phyloP scores from a whole-genome alignment of 371 early-diverging fungal genomes.

The Rhizopus sp. region DNA sequence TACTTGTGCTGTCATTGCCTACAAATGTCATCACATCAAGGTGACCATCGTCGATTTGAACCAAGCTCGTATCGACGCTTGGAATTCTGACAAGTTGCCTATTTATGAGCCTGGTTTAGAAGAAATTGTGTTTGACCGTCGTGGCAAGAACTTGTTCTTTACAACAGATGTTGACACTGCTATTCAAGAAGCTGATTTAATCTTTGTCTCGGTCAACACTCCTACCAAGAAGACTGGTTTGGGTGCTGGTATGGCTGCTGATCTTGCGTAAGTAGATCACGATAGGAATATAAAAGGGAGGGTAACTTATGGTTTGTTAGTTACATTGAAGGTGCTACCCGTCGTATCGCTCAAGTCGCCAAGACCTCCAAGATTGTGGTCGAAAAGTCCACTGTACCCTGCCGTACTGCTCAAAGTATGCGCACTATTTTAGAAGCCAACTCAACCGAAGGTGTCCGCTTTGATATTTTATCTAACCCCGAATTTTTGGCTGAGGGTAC shows the following conservation, averaged over 20 bases:
- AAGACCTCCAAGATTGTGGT: constrained; percentile 88
- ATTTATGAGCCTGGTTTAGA: constrained; percentile 94
- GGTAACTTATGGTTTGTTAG: constrained; percentile 29
- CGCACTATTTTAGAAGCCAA: constrained; percentile 87
- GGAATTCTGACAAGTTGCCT: constrained; percentile 88
- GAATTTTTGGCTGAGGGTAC: constrained; percentile 97
- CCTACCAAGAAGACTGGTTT: constrained; percentile 82
- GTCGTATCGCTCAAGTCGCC: constrained; percentile 87
- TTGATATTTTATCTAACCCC: constrained; percentile 94
- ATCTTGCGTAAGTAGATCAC: constrained; percentile 69
- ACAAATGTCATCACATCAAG: constrained; percentile 83
- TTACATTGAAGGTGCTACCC: constrained; percentile 85
- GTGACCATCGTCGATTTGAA: constrained; percentile 74
- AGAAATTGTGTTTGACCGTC: constrained; percentile 73
- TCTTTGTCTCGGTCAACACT: constrained; percentile 93
- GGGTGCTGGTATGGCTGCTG: constrained; percentile 86
- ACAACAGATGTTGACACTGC: constrained; percentile 75
- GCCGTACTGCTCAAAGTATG: constrained; percentile 91
- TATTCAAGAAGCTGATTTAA: constrained; percentile 82
- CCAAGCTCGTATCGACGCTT: constrained; percentile 51
- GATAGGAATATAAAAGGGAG: neutral
- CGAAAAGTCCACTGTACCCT: constrained; percentile 96
- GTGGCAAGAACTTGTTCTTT: constrained; percentile 88
- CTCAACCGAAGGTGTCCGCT: constrained; percentile 69
- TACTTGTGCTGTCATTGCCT: constrained; percentile 92